Percentiles rank a stretch among this genome's conserved stretches.
Conservation (phyloP, 2,329 filamentous ascomycete species). For the Aureobasidium mangrovei region DNA sequence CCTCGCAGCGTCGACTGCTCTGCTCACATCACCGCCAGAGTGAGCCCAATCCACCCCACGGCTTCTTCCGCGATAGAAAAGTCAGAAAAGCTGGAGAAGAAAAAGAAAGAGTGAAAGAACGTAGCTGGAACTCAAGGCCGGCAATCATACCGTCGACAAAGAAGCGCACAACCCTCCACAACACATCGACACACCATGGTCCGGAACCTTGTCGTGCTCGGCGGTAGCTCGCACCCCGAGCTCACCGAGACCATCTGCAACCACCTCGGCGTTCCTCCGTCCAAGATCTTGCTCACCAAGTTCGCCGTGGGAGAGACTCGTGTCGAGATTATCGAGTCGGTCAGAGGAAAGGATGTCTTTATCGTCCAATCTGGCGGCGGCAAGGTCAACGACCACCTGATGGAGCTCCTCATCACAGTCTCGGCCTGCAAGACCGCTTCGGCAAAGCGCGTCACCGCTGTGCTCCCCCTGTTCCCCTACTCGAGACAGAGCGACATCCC, state of each 20-base stretch:
- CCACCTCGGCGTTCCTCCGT: constrained; percentile 76
- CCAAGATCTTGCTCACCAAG: constrained; percentile 76
- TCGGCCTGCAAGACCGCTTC: constrained; percentile 96
- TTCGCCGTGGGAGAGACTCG: constrained; percentile 93
- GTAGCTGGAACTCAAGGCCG: background rate
- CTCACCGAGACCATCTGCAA: constrained; percentile 82
- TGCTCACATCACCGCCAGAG: background rate
- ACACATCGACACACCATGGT: constrained; percentile 54
- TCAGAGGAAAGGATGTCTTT: constrained; percentile 97
- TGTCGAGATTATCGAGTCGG: constrained; percentile 92
- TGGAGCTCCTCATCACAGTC: constrained; percentile 96
- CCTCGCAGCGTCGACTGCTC: background rate
- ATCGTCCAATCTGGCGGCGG: constrained; percentile 92
- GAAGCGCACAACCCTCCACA: background rate
- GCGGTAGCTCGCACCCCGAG: constrained; percentile 84
- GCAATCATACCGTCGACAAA: background rate
- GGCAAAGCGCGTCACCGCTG: constrained; percentile 83
- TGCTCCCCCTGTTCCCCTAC: constrained; percentile 93
- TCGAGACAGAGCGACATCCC: constrained; percentile 92
- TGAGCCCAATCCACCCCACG: background rate
- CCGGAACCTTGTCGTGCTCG: constrained; percentile 87
- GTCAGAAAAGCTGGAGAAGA: background rate
- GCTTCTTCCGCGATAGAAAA: background rate
- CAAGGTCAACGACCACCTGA: constrained; percentile 89
- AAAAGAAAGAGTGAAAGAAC: background rate